phyloP scores from a whole-genome alignment of 2,329 filamentous ascomycete genomes.

The Xylaria sp. region DNA sequence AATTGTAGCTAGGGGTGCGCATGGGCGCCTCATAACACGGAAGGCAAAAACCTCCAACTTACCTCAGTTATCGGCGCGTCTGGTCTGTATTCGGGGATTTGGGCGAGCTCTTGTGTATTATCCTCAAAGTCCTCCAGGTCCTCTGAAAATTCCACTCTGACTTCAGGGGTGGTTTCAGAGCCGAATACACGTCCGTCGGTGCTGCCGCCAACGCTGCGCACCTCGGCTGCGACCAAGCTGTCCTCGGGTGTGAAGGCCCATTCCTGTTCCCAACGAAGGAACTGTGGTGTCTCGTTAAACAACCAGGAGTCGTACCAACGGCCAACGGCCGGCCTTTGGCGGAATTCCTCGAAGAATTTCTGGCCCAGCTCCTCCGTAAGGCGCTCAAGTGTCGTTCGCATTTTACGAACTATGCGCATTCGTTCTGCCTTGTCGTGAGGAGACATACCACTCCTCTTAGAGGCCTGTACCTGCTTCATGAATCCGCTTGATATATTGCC shows the following conservation, averaged over 20 bases:
- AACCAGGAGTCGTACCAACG: slow-evolving; percentile 32
- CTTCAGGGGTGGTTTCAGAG: slow-evolving; percentile 23
- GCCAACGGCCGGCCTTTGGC: slow-evolving; percentile 28
- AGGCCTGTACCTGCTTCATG: slow-evolving; percentile 27
- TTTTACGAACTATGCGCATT: slow-evolving; percentile 29
- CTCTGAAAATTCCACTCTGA: slow-evolving; percentile 19
- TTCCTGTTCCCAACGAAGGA: slow-evolving; percentile 27
- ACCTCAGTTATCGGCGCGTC: slow-evolving; percentile 30
- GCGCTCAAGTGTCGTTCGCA: slow-evolving; percentile 29
- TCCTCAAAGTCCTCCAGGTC: slow-evolving; percentile 22
- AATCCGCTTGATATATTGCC: slow-evolving; percentile 30
- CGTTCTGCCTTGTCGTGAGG: slow-evolving; percentile 31
- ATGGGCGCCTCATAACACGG: neutral
- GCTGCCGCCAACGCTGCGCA: slow-evolving; percentile 20
- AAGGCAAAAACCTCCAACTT: neutral
- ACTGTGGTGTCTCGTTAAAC: slow-evolving; percentile 26
- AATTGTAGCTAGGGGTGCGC: neutral
- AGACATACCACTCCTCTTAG: slow-evolving; percentile 28
- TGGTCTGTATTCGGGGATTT: slow-evolving; percentile 19
- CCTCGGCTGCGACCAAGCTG: neutral
- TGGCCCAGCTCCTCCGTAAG: slow-evolving; percentile 30
- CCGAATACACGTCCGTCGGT: slow-evolving; percentile 25
- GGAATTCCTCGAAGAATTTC: slow-evolving; percentile 30
- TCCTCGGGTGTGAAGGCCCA: slow-evolving; percentile 27
- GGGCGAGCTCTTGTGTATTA: slow-evolving; percentile 15